These are phyloP conservation scores for Fusarium verticillioides DNA, from an alignment of 2,329 filamentous ascomycete species.

Conservation along the genomic window DNA sequence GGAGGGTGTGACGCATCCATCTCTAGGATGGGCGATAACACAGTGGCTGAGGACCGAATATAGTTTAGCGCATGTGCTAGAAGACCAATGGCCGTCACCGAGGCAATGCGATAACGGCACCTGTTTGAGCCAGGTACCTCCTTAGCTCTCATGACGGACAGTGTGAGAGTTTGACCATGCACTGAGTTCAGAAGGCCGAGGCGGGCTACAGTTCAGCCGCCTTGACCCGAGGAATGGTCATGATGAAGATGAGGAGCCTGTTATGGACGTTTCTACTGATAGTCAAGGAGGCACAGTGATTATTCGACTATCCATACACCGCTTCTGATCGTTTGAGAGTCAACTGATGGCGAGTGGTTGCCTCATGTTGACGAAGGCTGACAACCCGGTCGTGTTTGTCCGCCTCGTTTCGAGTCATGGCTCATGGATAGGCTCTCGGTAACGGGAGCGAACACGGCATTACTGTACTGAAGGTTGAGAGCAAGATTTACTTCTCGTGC, in stretches of 20 bases:
- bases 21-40: slow-evolving; percentile 47
- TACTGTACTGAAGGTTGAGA: not conserved
- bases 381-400: slow-evolving; percentile 28
- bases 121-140: slow-evolving; percentile 37
- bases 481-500: not conserved
- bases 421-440: slow-evolving; percentile 23
- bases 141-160: slow-evolving; percentile 40
- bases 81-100: slow-evolving; percentile 46
- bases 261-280: not conserved
- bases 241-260: slow-evolving; percentile 4
- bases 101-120: slow-evolving; percentile 51
- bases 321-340: slow-evolving; percentile 5
- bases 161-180: slow-evolving; percentile 20
- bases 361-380: slow-evolving; percentile 30
- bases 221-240: slow-evolving; percentile 17
- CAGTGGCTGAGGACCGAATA: slow-evolving; percentile 42
- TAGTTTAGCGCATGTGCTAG: slow-evolving; percentile 28
- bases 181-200: slow-evolving; percentile 28
- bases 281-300: not conserved
- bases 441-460: slow-evolving; percentile 19
- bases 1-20: slow-evolving; percentile 51
- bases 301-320: not conserved
- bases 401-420: slow-evolving; percentile 34
- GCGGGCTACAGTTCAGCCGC: slow-evolving; percentile 30
- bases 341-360: slow-evolving; percentile 25